Percentiles rank a stretch among this genome's conserved stretches.
These are phyloP conservation scores for Zygoascus meyerae DNA, from an alignment of 1,139 yeast species.

Conservation along the genomic window DNA sequence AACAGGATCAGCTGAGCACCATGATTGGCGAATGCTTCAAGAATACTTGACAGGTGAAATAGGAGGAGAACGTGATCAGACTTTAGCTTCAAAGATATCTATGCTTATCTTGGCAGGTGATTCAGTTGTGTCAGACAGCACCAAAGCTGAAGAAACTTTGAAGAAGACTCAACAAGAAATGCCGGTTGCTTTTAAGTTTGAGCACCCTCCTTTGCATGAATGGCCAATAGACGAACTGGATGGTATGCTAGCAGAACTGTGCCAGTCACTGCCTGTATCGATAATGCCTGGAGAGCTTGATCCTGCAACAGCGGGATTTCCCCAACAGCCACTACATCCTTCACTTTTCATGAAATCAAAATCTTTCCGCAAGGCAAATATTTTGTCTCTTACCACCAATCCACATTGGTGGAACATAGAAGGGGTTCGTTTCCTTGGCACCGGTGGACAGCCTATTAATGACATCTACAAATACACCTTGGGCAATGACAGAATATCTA, in stretches of 20 bases:
- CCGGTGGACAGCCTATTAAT: slow-evolving; percentile 78
- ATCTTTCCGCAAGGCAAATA: slow-evolving; percentile 26
- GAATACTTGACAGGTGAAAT: slow-evolving; percentile 72
- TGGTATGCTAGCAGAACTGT: slow-evolving; percentile 50
- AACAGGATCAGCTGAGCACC: slow-evolving; percentile 33
- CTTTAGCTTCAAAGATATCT: slow-evolving; percentile 38
- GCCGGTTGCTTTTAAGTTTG: slow-evolving; percentile 8
- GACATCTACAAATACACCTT: slow-evolving; percentile 64
- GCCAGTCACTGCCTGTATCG: slow-evolving; percentile 58
- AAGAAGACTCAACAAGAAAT: slow-evolving; percentile 6
- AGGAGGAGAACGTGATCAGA: slow-evolving; percentile 35
- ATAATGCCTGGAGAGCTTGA: slow-evolving; percentile 82
- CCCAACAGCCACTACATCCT: slow-evolving; percentile 83
- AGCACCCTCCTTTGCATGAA: slow-evolving; percentile 11
- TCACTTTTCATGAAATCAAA: slow-evolving; percentile 56
- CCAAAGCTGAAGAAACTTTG: not conserved
- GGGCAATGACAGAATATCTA: slow-evolving; percentile 39
- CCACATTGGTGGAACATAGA: slow-evolving; percentile 65
- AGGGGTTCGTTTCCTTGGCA: slow-evolving; percentile 56
- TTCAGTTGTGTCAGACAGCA: slow-evolving; percentile 41
- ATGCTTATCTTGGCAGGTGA: slow-evolving; percentile 72
- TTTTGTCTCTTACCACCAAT: slow-evolving; percentile 46
- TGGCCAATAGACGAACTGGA: slow-evolving; percentile 44
- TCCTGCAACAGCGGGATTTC: slow-evolving; percentile 76
- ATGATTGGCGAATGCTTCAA: slow-evolving; percentile 54